Percentiles rank a stretch among this genome's conserved stretches.
Conservation (phyloP, 345 rosid species). For the Abelmoschus esculentus region DNA sequence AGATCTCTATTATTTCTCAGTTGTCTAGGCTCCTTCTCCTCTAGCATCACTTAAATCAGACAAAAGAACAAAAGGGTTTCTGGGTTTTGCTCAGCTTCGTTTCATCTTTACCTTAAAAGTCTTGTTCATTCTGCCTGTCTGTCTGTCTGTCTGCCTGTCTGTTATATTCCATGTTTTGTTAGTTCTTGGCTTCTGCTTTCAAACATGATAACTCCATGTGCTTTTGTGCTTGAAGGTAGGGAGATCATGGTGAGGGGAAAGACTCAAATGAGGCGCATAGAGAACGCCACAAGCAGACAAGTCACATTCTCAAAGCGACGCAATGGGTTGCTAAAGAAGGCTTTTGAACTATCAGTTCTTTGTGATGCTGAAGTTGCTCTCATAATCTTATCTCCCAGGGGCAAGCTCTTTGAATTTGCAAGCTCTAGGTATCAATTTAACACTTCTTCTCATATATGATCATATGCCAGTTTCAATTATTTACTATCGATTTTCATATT, state of each 20-base stretch:
- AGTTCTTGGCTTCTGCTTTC: background rate
- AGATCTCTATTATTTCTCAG: background rate
- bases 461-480: background rate
- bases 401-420: conserved; percentile 40
- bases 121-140: background rate
- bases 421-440: conserved; percentile 19
- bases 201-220: background rate
- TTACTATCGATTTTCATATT: background rate
- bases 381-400: conserved; percentile 35
- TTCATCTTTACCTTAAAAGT: background rate
- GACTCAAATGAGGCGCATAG: conserved; percentile 45
- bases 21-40: background rate
- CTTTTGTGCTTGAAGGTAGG: background rate
- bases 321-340: conserved; percentile 15
- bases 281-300: conserved; percentile 42
- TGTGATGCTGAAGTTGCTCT: conserved; percentile 27
- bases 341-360: conserved; percentile 17
- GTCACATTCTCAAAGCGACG: conserved; percentile 33
- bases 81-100: background rate
- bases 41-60: background rate
- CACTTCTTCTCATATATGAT: background rate
- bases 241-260: conserved; percentile 41
- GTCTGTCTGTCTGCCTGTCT: background rate
- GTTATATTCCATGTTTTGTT: background rate
- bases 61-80: background rate